Evolutionary conservation across 1,139 yeast species (phyloP).

Genomic region (Scheffersomyces stambukii): DNA sequence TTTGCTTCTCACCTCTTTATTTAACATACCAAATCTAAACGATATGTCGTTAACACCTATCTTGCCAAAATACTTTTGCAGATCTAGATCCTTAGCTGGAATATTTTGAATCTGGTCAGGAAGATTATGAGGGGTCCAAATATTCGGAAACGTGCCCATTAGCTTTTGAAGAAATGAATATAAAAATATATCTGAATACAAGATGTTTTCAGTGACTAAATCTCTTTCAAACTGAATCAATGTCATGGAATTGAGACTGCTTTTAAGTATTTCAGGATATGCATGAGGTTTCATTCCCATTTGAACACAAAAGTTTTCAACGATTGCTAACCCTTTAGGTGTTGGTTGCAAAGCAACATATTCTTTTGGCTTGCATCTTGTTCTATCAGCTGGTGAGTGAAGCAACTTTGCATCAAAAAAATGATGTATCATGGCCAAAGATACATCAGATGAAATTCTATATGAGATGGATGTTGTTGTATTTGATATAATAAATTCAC

Average conservation of each 20-base stretch:
- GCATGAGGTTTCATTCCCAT: constrained; percentile 45
- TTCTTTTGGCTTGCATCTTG: constrained; percentile 44
- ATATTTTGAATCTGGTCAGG: constrained; percentile 18
- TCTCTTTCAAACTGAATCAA: constrained; percentile 69
- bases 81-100: too few species aligned
- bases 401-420: constrained; percentile 67
- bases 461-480: constrained; percentile 61
- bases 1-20: not conserved
- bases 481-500: constrained; percentile 44
- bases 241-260: constrained; percentile 63
- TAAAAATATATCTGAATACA: constrained; percentile 63
- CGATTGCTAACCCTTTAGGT: constrained; percentile 79
- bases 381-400: constrained; percentile 75
- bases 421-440: constrained; percentile 43
- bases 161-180: constrained; percentile 58
- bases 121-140: constrained; percentile 55
- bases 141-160: constrained; percentile 65
- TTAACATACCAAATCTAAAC: not conserved
- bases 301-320: constrained; percentile 55
- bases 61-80: too few species aligned
- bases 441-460: constrained; percentile 50
- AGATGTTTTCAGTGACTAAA: constrained; percentile 52
- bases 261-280: constrained; percentile 48
- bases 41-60: constrained; percentile 1
- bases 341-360: constrained; percentile 69